Conservation (phyloP, 768 basidiomycete genomes). For the Kwoniella dendrophila region DNA sequence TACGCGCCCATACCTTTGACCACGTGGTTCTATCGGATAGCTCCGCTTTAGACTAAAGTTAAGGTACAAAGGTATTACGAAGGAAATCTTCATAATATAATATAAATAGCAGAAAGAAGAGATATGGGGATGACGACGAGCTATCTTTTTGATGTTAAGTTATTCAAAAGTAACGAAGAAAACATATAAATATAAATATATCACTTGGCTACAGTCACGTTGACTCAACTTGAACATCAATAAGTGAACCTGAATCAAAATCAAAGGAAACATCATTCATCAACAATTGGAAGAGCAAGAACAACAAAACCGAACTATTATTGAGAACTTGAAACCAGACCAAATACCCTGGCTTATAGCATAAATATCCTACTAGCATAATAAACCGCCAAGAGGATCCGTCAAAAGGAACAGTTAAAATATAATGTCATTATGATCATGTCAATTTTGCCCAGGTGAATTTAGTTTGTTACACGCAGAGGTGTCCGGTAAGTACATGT, state of each 20-base stretch:
- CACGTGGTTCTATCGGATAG: too few species aligned
- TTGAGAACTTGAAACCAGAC: too few species aligned
- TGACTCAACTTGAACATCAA: too few species aligned
- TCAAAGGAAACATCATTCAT: too few species aligned
- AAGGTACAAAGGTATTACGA: too few species aligned
- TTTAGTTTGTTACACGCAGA: slow-evolving; percentile 9
- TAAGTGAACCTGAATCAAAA: too few species aligned
- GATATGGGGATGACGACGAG: slow-evolving; percentile 7
- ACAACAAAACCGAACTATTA: too few species aligned
- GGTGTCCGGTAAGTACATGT: slow-evolving; percentile 30
- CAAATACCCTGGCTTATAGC: too few species aligned
- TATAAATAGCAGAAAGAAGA: neutral
- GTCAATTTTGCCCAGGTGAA: slow-evolving; percentile 23
- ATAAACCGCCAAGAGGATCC: neutral
- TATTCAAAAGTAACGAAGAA: neutral
- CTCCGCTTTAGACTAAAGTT: too few species aligned
- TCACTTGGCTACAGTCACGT: too few species aligned
- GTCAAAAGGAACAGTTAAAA: neutral
- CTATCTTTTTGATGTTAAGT: neutral
- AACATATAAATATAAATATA: neutral
- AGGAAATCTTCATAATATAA: neutral
- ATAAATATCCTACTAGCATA: neutral
- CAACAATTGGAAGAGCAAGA: too few species aligned
- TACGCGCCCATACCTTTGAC: too few species aligned
- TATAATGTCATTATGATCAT: slow-evolving; percentile 31